These are phyloP conservation scores for Nakazawaea wickerhamii DNA, from an alignment of 805 yeast species.

Conservation along the genomic window DNA sequence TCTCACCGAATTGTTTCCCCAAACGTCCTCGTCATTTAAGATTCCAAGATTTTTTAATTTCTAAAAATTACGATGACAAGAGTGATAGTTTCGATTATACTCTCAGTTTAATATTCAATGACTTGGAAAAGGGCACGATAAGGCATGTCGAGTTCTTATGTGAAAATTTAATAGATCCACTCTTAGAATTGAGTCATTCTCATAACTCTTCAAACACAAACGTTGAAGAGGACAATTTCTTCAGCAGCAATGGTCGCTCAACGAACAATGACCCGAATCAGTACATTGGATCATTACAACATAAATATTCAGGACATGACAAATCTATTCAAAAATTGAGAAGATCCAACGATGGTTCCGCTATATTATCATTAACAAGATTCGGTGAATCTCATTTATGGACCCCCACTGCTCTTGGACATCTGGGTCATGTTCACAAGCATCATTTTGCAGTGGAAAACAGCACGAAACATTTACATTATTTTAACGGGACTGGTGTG, in stretches of 20 bases:
- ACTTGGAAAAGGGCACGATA: slow-evolving; percentile 29
- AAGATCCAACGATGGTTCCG: slow-evolving; percentile 62
- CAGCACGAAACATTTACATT: slow-evolving; percentile 9
- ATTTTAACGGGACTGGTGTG: slow-evolving; percentile 5
- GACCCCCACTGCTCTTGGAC: slow-evolving; percentile 35
- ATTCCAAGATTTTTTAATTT: slow-evolving; percentile 21
- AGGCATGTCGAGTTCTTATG: slow-evolving; percentile 29
- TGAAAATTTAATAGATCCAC: slow-evolving; percentile 22
- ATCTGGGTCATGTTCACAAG: background rate
- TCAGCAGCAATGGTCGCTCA: slow-evolving; percentile 1
- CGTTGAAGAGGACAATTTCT: background rate
- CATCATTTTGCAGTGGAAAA: background rate
- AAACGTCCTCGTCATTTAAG: slow-evolving; percentile 19
- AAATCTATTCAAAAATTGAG: slow-evolving; percentile 67
- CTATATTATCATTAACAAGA: slow-evolving; percentile 53
- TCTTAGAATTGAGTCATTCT: slow-evolving; percentile 13
- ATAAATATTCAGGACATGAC: slow-evolving; percentile 78
- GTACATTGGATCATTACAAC: slow-evolving; percentile 30
- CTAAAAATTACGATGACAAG: slow-evolving; percentile 7
- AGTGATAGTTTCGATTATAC: slow-evolving; percentile 17
- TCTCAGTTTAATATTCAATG: slow-evolving; percentile 41
- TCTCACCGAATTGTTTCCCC: slow-evolving; percentile 24
- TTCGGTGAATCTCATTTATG: slow-evolving; percentile 61
- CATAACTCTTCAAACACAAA: background rate
- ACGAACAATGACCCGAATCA: background rate